These are phyloP conservation scores for Carex scoparia DNA, from an alignment of 176 grass and related monocot genomes.

Conservation along the genomic window DNA sequence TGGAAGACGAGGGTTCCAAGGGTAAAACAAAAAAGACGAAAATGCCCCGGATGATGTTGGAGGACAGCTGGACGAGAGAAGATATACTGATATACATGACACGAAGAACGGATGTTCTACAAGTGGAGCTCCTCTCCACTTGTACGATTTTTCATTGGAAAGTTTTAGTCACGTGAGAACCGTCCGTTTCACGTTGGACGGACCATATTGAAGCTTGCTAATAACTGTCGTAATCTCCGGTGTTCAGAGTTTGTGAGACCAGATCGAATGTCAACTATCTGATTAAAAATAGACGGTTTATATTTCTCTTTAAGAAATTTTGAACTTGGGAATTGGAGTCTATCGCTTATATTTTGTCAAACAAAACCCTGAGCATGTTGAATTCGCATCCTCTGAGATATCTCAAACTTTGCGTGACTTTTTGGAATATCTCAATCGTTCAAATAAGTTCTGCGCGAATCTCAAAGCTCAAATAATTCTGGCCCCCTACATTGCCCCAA, in stretches of 20 bases:
- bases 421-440: no score
- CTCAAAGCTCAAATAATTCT: no score
- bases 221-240: not conserved
- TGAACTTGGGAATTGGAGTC: not conserved
- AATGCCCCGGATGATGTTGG: not conserved
- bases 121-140: not conserved
- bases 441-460: no score
- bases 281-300: not conserved
- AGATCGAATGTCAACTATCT: not conserved
- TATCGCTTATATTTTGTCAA: not conserved
- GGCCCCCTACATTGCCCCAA: no score
- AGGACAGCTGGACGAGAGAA: not conserved
- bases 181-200: not conserved
- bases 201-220: not conserved
- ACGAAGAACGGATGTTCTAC: not conserved
- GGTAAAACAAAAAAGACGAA: constrained; percentile 7
- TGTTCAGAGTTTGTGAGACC: not conserved
- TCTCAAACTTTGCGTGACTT: no score
- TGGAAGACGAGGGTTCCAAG: constrained; percentile 1
- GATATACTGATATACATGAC: not conserved
- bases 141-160: not conserved
- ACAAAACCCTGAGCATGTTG: no score
- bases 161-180: not conserved
- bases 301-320: not conserved
- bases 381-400: no score